Evolutionary conservation across 148 eudicot species (phyloP).

Genomic region (Rhododendron ovatum): DNA sequence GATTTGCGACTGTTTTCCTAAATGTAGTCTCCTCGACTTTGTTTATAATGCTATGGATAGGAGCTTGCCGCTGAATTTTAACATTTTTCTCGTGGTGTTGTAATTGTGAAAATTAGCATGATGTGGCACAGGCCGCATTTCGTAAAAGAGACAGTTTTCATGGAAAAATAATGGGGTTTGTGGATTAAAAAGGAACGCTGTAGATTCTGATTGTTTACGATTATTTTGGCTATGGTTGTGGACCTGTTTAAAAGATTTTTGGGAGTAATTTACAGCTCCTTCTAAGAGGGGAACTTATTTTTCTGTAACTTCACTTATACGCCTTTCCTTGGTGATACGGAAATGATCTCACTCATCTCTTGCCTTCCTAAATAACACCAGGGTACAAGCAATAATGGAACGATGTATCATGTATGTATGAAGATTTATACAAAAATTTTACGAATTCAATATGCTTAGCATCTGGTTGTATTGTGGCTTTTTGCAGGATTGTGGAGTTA

Average conservation of each 20-base stretch:
- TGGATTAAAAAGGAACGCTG: not conserved
- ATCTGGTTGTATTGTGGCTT: not conserved
- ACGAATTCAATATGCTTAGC: not conserved
- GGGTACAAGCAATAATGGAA: not conserved
- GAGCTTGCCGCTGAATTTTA: not conserved
- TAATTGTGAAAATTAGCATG: not conserved
- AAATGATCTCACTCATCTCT: not conserved
- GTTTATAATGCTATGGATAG: not conserved
- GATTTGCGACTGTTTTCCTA: not conserved
- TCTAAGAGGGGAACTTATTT: not conserved
- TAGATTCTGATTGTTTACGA: not conserved
- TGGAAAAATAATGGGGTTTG: not conserved
- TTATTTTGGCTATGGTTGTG: not conserved
- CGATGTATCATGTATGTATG: not conserved
- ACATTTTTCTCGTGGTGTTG: not conserved
- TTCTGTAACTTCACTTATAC: not conserved
- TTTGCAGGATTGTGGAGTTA: constrained; percentile 54
- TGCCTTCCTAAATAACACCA: not conserved
- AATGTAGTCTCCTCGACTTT: not conserved
- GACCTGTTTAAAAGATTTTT: not conserved
- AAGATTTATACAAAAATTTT: not conserved
- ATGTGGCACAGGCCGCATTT: not conserved
- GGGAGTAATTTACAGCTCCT: not conserved
- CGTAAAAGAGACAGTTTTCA: not conserved
- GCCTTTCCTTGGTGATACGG: not conserved